phyloP scores from a whole-genome alignment of 139 green algal species.

The Mesotaenium endlicherianum region DNA sequence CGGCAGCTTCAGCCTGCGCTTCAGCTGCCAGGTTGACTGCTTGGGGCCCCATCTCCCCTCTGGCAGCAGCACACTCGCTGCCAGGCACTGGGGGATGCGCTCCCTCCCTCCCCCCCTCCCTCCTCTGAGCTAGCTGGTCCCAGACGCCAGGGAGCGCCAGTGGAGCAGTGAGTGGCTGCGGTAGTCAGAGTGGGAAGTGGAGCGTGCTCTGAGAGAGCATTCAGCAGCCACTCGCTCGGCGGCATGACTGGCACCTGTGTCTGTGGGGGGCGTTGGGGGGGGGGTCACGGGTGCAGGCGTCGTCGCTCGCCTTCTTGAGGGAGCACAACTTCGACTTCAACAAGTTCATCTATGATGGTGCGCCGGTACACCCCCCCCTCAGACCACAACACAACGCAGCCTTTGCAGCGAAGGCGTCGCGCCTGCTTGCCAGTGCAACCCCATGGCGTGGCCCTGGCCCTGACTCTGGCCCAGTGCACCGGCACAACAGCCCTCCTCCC shows the following conservation, averaged over 20 bases:
- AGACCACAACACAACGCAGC: too few relatives aligned
- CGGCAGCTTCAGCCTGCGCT: constrained; percentile 28
- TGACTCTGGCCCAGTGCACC: too few relatives aligned
- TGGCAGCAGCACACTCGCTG: background rate
- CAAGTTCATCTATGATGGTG: constrained; percentile 36
- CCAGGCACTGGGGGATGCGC: background rate
- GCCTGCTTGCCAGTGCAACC: too few relatives aligned
- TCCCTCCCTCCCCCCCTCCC: background rate
- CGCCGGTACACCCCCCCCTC: too few relatives aligned
- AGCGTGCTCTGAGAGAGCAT: too few relatives aligned
- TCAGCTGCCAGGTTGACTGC: constrained; percentile 31
- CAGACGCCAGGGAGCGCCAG: too few relatives aligned
- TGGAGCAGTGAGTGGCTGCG: too few relatives aligned
- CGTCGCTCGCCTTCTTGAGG: constrained; percentile 29
- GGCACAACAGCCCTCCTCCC: too few relatives aligned
- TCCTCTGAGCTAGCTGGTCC: background rate
- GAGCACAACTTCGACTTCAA: constrained; percentile 52
- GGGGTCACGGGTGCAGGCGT: constrained; percentile 8
- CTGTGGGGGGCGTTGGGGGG: background rate
- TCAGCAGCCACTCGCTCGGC: too few relatives aligned
- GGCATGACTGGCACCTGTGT: background rate
- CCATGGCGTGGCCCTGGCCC: too few relatives aligned
- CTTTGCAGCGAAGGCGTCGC: too few relatives aligned
- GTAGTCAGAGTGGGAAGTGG: too few relatives aligned
- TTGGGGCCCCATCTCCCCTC: background rate